Evolutionary conservation across 306 rosid species (phyloP).

Genomic region (Vachellia collinsii): DNA sequence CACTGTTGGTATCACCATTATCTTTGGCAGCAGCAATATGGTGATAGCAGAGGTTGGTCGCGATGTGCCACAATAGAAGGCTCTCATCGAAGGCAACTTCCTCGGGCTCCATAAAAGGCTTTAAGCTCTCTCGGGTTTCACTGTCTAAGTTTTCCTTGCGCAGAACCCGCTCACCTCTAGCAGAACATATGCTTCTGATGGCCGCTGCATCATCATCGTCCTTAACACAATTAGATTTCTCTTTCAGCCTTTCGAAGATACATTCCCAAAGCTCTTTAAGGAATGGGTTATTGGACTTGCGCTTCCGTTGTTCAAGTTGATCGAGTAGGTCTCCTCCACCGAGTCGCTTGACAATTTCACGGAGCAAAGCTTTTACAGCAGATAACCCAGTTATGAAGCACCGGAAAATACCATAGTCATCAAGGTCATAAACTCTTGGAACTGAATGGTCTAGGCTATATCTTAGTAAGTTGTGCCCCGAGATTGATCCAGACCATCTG

Average conservation of each 20-base stretch:
- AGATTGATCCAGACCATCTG: no score
- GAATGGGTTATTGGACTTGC: background rate
- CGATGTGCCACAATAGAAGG: conserved; percentile 20
- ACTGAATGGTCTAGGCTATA: no score
- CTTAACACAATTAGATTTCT: no score
- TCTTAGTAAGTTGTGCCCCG: no score
- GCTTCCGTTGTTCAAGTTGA: no score
- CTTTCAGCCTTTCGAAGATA: background rate
- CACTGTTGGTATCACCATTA: background rate
- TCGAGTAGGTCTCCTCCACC: background rate
- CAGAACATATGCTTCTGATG: background rate
- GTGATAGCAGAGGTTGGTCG: conserved; percentile 17
- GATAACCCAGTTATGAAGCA: no score
- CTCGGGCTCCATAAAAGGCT: background rate
- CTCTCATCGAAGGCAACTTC: conserved; percentile 13
- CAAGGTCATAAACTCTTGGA: no score
- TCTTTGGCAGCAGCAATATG: no score
- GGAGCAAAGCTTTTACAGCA: background rate
- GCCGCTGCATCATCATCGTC: background rate
- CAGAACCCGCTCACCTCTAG: background rate
- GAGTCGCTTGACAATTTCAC: no score
- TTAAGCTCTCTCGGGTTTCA: background rate
- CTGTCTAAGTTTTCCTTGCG: background rate
- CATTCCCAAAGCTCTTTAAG: background rate
- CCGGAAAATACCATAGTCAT: no score